Evolutionary conservation across 2,329 filamentous ascomycete species (phyloP).

Genomic region (Apiospora marii): DNA sequence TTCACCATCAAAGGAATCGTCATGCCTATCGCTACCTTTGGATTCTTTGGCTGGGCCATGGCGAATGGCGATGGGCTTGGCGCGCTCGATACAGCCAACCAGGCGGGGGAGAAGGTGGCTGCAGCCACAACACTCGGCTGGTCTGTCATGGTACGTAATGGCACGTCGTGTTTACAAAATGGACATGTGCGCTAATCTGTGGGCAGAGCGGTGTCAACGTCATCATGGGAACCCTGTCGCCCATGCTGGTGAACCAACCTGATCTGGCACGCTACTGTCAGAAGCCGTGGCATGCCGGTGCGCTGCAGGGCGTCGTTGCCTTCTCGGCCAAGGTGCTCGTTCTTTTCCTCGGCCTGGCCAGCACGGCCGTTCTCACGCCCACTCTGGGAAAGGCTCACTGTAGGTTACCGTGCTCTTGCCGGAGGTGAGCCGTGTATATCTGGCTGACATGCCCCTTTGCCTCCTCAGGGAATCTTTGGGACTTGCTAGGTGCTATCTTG

Average conservation of each 20-base stretch:
- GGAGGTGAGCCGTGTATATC: neutral
- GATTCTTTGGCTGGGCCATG: constrained; percentile 47
- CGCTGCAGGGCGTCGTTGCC: constrained; percentile 40
- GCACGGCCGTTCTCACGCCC: constrained; percentile 44
- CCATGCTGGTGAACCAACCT: constrained; percentile 46
- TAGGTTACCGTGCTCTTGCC: neutral
- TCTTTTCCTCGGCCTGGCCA: constrained; percentile 40
- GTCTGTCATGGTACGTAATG: constrained; percentile 42
- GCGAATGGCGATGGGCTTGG: constrained; percentile 37
- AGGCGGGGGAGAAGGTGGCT: constrained; percentile 35
- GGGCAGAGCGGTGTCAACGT: constrained; percentile 44
- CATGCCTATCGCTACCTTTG: constrained; percentile 46
- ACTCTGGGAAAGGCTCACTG: constrained; percentile 47
- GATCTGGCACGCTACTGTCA: constrained; percentile 47
- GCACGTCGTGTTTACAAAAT: neutral
- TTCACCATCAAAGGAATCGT: constrained; percentile 47
- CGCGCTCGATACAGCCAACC: constrained; percentile 38
- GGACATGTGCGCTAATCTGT: neutral
- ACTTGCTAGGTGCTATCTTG: constrained; percentile 48
- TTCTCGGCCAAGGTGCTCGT: constrained; percentile 38
- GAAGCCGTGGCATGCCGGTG: constrained; percentile 41
- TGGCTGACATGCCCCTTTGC: neutral
- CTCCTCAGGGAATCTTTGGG: constrained; percentile 28
- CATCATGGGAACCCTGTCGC: constrained; percentile 46
- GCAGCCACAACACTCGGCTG: constrained; percentile 43